Evolutionary conservation across 441 rosid species (phyloP), one percentile per base, ranked within the genome.

Genomic region (Bruguiera hainesii): DNA sequence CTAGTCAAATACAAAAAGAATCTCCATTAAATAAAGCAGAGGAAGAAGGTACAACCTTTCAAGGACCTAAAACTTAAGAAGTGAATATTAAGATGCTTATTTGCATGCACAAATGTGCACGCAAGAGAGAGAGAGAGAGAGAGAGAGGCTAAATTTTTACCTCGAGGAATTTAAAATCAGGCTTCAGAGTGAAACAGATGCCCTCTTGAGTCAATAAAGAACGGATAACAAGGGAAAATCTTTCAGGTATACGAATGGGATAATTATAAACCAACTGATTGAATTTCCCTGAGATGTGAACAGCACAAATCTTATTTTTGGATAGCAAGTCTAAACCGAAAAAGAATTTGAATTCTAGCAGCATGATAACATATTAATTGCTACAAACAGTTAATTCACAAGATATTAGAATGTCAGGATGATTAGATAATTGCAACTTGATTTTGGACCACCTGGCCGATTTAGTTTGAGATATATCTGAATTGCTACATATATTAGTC

Each of bases 111-210:
- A 42, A 13, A 37, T 2, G 46, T 6, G 6, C 5, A 30, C 6
- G 26, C 2, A 0, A 7, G 9, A 33, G 37, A 31, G 59, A 59
- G n/a, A 61, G 29, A 37, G 52, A 11, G 53, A 62, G 33, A 31
- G 71, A 48, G 29, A 63, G 16, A 29, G 62, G 52, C 63, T 11
- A 23, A 52, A 48, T 61, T 62, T 71, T 77, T 76, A 89, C 98
- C 98, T 93, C 97, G 33, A 89, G 96, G 84, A 90, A 93, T 83
- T 93, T 93, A 81, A 93, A 93, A 74, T 89, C 96, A 66, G 91
- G 98, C 85, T 90, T 64, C 80, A 93, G 75, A 21, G 89, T 90
- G 79, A 90, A 86, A 80, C 98, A 93, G 74, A 90, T 90, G 59
- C 98, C 98, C 76, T 93, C 98, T 80, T 90, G 97, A 4, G 97